phyloP scores from a whole-genome alignment of 257 asterid genomes.

The Nicotiana tomentosiformis region DNA sequence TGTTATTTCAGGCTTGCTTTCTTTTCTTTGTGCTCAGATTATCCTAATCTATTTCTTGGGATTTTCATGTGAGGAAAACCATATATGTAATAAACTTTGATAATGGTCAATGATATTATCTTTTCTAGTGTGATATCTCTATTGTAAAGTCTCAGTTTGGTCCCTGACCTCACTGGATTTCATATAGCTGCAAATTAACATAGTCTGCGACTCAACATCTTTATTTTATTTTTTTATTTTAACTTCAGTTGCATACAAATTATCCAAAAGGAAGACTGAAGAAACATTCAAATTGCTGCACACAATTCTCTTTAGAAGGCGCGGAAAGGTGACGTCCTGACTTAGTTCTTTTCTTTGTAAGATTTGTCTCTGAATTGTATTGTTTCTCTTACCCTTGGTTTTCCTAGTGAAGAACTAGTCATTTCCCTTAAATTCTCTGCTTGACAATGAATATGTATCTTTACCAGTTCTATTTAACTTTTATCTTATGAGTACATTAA shows the following conservation, averaged over 20 bases:
- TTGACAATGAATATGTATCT: neutral
- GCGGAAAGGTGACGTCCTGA: constrained; percentile 68
- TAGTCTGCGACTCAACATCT: neutral
- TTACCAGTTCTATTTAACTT: neutral
- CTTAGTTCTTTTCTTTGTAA: neutral
- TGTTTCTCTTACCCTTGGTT: neutral
- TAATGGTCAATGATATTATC: no score
- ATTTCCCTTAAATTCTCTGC: neutral
- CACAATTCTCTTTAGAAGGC: constrained; percentile 70
- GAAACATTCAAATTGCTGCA: constrained; percentile 81
- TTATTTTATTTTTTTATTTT: constrained; percentile 8
- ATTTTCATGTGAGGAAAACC: no score
- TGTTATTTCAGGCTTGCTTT: no score
- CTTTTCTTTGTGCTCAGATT: no score
- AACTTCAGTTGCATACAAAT: constrained; percentile 68
- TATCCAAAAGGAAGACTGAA: constrained; percentile 76
- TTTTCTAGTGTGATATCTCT: neutral
- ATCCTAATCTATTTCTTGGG: no score
- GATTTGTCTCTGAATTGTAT: neutral
- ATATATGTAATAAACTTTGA: no score
- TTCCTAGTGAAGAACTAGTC: neutral
- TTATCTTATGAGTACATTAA: neutral
- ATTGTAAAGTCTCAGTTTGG: neutral
- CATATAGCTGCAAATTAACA: neutral
- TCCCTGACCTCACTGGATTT: neutral